These are phyloP conservation scores for Verbascum thapsus DNA, from an alignment of 257 asterid genomes.

Conservation along the genomic window DNA sequence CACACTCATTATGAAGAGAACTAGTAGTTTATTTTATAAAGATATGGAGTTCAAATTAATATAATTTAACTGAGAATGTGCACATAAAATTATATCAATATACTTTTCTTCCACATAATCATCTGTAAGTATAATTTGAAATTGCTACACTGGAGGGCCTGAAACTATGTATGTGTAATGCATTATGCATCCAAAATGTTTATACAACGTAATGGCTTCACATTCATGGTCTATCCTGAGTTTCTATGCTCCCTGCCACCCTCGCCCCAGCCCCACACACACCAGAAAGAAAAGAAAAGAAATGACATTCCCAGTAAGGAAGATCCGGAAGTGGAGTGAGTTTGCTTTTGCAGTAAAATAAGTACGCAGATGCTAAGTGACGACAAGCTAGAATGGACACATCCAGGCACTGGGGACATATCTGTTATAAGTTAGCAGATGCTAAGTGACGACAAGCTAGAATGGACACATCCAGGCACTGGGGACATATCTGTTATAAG, in stretches of 20 bases:
- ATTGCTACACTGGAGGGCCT: background rate
- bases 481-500: background rate
- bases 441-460: background rate
- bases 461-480: background rate
- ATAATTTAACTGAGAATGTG: no score
- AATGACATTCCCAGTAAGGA: background rate
- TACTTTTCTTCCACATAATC: background rate
- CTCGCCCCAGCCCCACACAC: background rate
- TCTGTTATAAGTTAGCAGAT: background rate
- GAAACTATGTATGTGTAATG: background rate
- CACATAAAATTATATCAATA: background rate
- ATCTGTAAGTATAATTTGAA: background rate
- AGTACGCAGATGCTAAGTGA: background rate
- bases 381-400: background rate
- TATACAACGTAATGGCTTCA: background rate
- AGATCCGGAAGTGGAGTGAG: no score
- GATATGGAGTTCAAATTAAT: background rate
- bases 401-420: background rate
- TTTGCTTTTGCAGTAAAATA: background rate
- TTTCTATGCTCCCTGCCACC: background rate
- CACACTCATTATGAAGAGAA: background rate
- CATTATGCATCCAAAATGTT: background rate
- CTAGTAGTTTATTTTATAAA: no score
- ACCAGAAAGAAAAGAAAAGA: background rate
- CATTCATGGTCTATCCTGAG: background rate